A percentile compares a stretch with the other conserved stretches of the same genome.
Evolutionary conservation across 306 rosid genomes (phyloP).

Genomic region (Ormosia emarginata): DNA sequence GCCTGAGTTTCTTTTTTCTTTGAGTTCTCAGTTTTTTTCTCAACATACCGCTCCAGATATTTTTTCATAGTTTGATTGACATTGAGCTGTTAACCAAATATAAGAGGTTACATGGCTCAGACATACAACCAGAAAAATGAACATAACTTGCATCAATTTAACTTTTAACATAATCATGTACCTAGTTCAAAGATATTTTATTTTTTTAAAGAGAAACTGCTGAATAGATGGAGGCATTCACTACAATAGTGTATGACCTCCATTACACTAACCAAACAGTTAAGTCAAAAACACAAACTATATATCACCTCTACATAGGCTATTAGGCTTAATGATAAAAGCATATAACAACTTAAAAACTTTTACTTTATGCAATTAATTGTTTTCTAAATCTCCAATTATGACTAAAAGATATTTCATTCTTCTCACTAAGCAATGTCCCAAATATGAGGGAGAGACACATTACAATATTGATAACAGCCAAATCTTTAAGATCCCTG

Average conservation of each 20-base stretch:
- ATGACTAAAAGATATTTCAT: neutral
- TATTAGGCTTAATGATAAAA: neutral
- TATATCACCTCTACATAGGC: too few relatives aligned
- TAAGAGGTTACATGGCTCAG: conserved; percentile 16
- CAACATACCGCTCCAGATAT: conserved; percentile 67
- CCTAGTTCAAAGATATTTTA: neutral
- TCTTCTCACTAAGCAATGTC: neutral
- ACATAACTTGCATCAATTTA: neutral
- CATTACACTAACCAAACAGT: neutral
- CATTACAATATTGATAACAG: neutral
- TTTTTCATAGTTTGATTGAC: conserved; percentile 68
- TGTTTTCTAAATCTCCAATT: neutral
- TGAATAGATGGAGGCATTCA: neutral
- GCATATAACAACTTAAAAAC: neutral
- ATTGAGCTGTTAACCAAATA: conserved; percentile 55
- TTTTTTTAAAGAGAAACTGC: neutral
- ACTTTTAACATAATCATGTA: neutral
- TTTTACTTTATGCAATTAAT: neutral
- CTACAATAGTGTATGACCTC: neutral
- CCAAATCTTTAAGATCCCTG: neutral
- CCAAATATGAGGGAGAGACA: neutral
- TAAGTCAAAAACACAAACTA: neutral
- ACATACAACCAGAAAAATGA: neutral
- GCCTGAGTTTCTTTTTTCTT: conserved; percentile 63
- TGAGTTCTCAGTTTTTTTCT: conserved; percentile 56